Evolutionary conservation across 768 basidiomycete species (phyloP), one percentile per base, ranked within the genome.

Genomic region (Pleurotus giganteus): DNA sequence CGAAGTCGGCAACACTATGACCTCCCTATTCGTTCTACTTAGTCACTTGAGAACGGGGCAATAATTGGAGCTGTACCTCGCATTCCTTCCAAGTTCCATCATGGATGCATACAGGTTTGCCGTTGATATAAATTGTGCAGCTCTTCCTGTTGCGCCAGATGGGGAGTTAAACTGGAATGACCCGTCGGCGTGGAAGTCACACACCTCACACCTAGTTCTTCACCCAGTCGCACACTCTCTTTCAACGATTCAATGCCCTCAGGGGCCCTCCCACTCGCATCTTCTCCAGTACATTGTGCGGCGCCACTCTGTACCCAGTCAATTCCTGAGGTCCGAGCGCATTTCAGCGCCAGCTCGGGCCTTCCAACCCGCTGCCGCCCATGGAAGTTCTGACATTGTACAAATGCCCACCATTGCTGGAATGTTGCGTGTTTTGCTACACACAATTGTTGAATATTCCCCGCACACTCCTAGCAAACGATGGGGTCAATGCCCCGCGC

Each of bases 401-500:
- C 74, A 61, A 92, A 94, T 49, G 81, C 71, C 93, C 92, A 95
- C 89, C 90, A 93, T 19, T 71, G 73, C n/a, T 53, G 52, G 24
- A 68, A 59, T 36, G 72, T 69, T 21, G 79, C 72, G 57, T 90
- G 76, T 65, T 84, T 83, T 53, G 79, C 74, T 27, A 79, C 88
- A 67, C 95, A 98, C 24, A 97, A 76, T 65, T 97, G 86, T 56
- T 97, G 89, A 15, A 93, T 83, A 71, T 96, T 94, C 39, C 91
- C 94, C 12, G 83, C 83, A 63, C 94, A 97, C 69, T 98, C 94
- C 50, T 78, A 68, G 13, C 8, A 34, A 15, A 34, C 15, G 32
- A 15, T 34, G 15, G 11, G 27, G 12, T 24, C 19, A 4, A 5
- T 23, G 44, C 4, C 8, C 27, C 5, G 44, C 9, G 27, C 9